A percentile compares a stretch with the other conserved stretches of the same genome.
Conservation (phyloP, 176 grass and related monocot genomes). For the Cenchrus purpureus region DNA sequence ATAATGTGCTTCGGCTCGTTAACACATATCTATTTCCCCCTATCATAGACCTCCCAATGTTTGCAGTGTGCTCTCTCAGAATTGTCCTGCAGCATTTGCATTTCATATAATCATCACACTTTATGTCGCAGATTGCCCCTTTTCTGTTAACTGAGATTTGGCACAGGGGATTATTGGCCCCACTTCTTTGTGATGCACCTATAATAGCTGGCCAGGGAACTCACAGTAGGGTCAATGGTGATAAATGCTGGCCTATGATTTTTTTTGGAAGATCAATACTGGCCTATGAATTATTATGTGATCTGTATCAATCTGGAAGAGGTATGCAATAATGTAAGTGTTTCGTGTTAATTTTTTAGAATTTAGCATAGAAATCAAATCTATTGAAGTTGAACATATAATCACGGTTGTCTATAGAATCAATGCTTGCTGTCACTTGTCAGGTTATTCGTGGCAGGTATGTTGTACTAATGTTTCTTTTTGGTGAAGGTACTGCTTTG, state of each 20-base stretch:
- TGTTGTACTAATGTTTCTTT: not conserved
- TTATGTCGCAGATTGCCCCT: slow-evolving; percentile 10
- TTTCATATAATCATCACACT: not conserved
- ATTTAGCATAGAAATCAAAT: not conserved
- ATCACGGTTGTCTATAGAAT: not conserved
- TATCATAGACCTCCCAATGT: not conserved
- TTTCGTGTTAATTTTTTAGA: slow-evolving; percentile 29
- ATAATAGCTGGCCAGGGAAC: slow-evolving; percentile 1
- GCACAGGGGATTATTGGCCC: not conserved
- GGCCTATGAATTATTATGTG: not conserved
- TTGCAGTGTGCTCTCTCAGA: not conserved
- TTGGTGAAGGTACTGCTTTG: slow-evolving; percentile 17
- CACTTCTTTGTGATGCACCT: slow-evolving; percentile 11
- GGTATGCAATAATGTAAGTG: slow-evolving; percentile 24
- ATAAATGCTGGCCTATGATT: not conserved
- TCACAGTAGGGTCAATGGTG: not conserved
- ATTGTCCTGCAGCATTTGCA: not conserved
- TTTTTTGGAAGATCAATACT: slow-evolving; percentile 2
- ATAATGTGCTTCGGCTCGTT: slow-evolving; percentile 19
- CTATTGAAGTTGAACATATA: not conserved
- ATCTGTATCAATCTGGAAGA: slow-evolving; percentile 33
- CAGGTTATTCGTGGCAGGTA: slow-evolving; percentile 16
- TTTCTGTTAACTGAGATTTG: slow-evolving; percentile 26
- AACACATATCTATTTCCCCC: not conserved
- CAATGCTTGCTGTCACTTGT: slow-evolving; percentile 29